These are phyloP conservation scores for Xylaria sp. DNA, from an alignment of 2,329 filamentous ascomycete species.

Conservation along the genomic window DNA sequence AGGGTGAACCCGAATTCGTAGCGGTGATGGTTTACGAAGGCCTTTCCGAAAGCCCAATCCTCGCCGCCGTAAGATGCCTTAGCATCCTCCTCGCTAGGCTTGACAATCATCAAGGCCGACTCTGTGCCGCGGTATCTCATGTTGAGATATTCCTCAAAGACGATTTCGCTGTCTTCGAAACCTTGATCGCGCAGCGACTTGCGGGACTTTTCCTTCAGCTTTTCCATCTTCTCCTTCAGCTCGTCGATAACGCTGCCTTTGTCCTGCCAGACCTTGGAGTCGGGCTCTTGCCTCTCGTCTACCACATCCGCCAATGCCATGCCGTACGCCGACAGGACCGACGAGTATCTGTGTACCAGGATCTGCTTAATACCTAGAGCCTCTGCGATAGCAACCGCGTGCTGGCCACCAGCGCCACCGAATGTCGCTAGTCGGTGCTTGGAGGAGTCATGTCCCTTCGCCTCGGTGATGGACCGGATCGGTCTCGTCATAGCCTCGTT, in stretches of 20 bases:
- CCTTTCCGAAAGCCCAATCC: conserved; percentile 80
- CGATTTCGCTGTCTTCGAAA: conserved; percentile 72
- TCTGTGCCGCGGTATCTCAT: conserved; percentile 92
- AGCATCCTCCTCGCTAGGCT: conserved; percentile 66
- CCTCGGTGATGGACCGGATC: conserved; percentile 87
- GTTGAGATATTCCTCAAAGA: conserved; percentile 91
- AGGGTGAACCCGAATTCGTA: conserved; percentile 94
- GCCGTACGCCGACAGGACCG: conserved; percentile 85
- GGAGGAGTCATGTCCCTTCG: conserved; percentile 87
- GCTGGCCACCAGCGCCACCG: conserved; percentile 88
- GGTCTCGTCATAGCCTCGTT: conserved; percentile 92
- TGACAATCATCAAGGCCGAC: conserved; percentile 86
- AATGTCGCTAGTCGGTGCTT: conserved; percentile 91
- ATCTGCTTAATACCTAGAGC: conserved; percentile 85
- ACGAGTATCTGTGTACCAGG: conserved; percentile 83
- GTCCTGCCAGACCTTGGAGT: conserved; percentile 65
- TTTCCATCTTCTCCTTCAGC: conserved; percentile 73
- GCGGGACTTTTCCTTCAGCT: conserved; percentile 75
- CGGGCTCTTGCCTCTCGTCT: conserved; percentile 83
- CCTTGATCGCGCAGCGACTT: conserved; percentile 74
- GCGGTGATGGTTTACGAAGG: conserved; percentile 84
- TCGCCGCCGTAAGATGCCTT: conserved; percentile 63
- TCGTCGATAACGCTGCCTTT: conserved; percentile 60
- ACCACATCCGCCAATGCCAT: conserved; percentile 94
- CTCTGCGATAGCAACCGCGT: conserved; percentile 88